Evolutionary conservation across 257 asterid species (phyloP).

Genomic region (Schizonepeta tenuifolia): DNA sequence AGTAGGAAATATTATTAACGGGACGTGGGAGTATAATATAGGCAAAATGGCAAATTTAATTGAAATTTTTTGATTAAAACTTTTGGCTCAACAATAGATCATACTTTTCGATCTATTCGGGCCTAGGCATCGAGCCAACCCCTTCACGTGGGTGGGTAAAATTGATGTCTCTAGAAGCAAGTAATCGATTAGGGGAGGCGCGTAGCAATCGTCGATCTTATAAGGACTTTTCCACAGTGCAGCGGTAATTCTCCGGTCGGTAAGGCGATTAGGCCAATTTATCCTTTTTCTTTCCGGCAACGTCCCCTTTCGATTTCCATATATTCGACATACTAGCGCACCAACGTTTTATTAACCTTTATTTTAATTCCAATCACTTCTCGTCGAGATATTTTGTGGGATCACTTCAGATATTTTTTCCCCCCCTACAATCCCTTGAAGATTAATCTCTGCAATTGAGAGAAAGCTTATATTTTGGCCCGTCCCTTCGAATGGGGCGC

Average conservation of each 20-base stretch:
- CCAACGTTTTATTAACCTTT: background rate
- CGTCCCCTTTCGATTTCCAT: background rate
- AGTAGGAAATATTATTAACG: too few species aligned
- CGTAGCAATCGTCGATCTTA: background rate
- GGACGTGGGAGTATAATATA: too few species aligned
- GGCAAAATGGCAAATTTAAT: too few species aligned
- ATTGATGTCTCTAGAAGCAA: background rate
- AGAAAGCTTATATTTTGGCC: conserved; percentile 23
- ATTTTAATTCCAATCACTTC: background rate
- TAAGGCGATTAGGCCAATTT: background rate
- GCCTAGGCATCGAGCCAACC: too few species aligned
- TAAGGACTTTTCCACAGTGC: background rate
- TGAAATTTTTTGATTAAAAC: too few species aligned
- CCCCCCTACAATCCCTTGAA: conserved; percentile 36
- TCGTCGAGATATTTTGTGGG: conserved; percentile 14
- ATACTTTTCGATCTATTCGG: too few species aligned
- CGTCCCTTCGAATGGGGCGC: conserved; percentile 45
- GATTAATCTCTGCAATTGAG: conserved; percentile 25
- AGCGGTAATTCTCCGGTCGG: background rate
- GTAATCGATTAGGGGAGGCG: background rate
- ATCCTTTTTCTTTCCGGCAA: conserved; percentile 9
- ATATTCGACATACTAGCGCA: conserved; percentile 35
- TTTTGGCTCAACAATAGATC: too few species aligned
- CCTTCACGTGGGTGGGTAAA: too few species aligned
- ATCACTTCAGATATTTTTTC: conserved; percentile 24